phyloP scores from a whole-genome alignment of 139 green algal genomes.

The Astrephomene gubernaculifera region DNA sequence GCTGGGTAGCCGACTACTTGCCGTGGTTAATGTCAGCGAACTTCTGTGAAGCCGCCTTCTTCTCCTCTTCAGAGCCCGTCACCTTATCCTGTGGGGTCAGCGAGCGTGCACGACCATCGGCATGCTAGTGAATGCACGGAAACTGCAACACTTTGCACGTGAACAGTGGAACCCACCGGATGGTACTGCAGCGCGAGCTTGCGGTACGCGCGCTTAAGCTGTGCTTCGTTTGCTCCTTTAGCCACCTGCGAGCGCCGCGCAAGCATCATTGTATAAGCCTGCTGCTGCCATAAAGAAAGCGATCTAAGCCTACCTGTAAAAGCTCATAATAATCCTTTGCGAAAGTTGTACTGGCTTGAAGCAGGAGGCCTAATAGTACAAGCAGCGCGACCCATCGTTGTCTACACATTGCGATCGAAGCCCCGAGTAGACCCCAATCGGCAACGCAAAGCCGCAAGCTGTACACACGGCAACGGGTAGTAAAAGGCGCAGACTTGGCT shows the following conservation, averaged over 20 bases:
- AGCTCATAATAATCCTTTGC: constrained; percentile 93
- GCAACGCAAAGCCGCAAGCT: no score
- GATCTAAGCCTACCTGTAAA: constrained; percentile 68
- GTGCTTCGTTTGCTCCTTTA: constrained; percentile 79
- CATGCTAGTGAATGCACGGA: no score
- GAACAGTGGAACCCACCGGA: constrained; percentile 67
- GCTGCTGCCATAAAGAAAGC: neutral
- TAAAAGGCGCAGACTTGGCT: no score
- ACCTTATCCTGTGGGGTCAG: constrained; percentile 80
- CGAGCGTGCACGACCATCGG: no score
- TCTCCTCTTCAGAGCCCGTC: constrained; percentile 86
- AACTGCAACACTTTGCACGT: neutral
- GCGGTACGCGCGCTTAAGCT: constrained; percentile 96
- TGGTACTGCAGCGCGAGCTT: constrained; percentile 98
- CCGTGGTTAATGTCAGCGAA: constrained; percentile 97
- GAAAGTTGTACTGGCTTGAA: neutral
- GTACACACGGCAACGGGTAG: no score
- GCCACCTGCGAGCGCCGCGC: constrained; percentile 58
- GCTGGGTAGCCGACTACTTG: constrained; percentile 15
- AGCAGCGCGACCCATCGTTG: constrained; percentile 12
- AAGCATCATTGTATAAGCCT: neutral
- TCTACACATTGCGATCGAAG: constrained; percentile 8
- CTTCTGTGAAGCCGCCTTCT: constrained; percentile 89
- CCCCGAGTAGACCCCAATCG: no score
- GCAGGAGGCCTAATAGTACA: neutral